Evolutionary conservation across 345 rosid genomes (phyloP).

Genomic region (Adansonia digitata): DNA sequence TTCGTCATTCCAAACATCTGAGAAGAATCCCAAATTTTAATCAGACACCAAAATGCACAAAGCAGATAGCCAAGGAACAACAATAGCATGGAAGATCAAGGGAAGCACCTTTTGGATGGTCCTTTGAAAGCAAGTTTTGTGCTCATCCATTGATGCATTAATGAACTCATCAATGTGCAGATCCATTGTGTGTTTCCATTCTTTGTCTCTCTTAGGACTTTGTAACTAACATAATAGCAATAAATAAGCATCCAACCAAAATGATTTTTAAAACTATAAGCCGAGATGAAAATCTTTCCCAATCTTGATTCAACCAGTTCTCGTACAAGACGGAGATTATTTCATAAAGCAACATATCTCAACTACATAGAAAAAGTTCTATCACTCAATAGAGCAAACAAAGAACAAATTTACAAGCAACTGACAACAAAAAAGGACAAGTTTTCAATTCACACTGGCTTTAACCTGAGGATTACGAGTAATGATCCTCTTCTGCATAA

Average conservation of each 20-base stretch:
- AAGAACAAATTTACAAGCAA: not conserved
- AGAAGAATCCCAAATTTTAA: constrained; percentile 12
- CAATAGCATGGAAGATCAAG: not conserved
- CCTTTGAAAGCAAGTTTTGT: constrained; percentile 70
- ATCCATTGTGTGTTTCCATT: constrained; percentile 40
- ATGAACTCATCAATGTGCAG: constrained; percentile 78
- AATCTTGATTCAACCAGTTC: not conserved
- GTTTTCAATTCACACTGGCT: too few species aligned
- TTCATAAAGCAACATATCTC: not conserved
- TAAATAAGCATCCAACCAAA: not conserved
- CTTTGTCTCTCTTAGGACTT: not conserved
- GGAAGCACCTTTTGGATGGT: constrained; percentile 60
- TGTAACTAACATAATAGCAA: not conserved
- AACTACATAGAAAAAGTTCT: not conserved
- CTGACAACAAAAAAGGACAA: not conserved
- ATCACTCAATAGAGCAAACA: too few species aligned
- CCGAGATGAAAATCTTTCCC: not conserved
- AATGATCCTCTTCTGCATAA: too few species aligned
- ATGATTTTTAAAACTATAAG: not conserved
- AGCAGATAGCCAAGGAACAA: too few species aligned
- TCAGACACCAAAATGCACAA: not conserved
- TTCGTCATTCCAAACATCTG: constrained; percentile 92
- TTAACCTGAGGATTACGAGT: too few species aligned
- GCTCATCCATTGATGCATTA: constrained; percentile 83
- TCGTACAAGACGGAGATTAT: not conserved